Percentiles rank a stretch among this genome's conserved stretches.
Evolutionary conservation across 306 rosid species (phyloP).

Genomic region (Medicago arabica): DNA sequence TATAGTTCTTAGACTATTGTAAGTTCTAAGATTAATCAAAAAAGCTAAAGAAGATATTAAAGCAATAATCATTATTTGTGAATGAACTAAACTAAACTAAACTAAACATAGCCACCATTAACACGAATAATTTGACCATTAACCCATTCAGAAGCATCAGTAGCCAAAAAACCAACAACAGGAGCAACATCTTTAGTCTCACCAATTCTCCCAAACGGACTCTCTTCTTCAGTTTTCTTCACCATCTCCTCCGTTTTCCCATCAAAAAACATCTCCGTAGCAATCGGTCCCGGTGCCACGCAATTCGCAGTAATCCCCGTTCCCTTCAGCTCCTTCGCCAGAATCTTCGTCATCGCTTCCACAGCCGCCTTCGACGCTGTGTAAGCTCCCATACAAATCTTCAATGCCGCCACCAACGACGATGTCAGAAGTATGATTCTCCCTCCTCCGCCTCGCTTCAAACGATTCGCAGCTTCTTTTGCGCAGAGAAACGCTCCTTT

Average conservation of each 20-base stretch:
- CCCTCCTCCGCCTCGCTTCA: slow-evolving; percentile 64
- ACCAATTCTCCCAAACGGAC: slow-evolving; percentile 18
- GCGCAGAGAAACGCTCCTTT: slow-evolving; percentile 59
- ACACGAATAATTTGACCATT: slow-evolving; percentile 65
- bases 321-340: slow-evolving; percentile 67
- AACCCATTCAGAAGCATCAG: slow-evolving; percentile 54
- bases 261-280: neutral
- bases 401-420: neutral
- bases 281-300: slow-evolving; percentile 44
- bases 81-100: too few relatives aligned
- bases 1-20: too few relatives aligned
- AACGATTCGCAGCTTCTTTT: slow-evolving; percentile 53
- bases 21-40: too few relatives aligned
- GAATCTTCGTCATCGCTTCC: slow-evolving; percentile 51
- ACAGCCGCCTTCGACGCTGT: slow-evolving; percentile 18
- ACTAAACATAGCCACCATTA: slow-evolving; percentile 39
- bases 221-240: neutral
- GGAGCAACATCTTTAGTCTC: slow-evolving; percentile 4
- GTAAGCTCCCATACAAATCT: neutral
- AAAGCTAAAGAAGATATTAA: too few relatives aligned
- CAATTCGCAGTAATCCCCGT: slow-evolving; percentile 58
- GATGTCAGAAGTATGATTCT: slow-evolving; percentile 29
- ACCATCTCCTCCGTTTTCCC: slow-evolving; percentile 16
- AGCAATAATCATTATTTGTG: too few relatives aligned
- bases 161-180: slow-evolving; percentile 57